These are phyloP conservation scores for Hypsizygus ulmarius DNA, from an alignment of 1,284 basidiomycete genomes.

Conservation along the genomic window DNA sequence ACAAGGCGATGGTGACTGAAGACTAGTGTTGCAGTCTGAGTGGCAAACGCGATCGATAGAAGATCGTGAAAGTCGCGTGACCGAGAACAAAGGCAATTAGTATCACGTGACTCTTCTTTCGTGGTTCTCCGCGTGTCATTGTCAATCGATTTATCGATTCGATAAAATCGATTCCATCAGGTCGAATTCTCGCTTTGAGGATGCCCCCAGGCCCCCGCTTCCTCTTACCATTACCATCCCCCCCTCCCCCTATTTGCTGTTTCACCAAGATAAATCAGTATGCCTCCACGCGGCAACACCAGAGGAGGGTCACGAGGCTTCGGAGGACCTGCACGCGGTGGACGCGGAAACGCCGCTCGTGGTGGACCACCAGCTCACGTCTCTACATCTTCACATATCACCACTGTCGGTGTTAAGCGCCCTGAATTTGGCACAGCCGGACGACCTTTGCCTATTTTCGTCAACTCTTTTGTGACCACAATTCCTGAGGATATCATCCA, in stretches of 20 bases:
- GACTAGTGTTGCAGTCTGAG: background rate
- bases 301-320: conserved; percentile 12
- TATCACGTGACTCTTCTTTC: conserved; percentile 19
- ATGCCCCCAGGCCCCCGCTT: conserved; percentile 7
- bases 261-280: conserved; percentile 14
- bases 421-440: conserved; percentile 61
- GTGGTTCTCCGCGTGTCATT: conserved; percentile 12
- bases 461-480: conserved; percentile 63
- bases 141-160: no score
- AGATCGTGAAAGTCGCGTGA: conserved; percentile 18
- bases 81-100: conserved; percentile 5
- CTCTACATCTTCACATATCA: conserved; percentile 41
- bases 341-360: conserved; percentile 32
- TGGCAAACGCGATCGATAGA: conserved; percentile 12
- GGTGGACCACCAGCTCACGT: conserved; percentile 29
- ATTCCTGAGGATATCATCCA: conserved; percentile 62
- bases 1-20: background rate
- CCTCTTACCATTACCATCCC: conserved; percentile 13
- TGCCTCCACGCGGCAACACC: conserved; percentile 39
- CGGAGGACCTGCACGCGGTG: conserved; percentile 25
- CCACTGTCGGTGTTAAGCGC: conserved; percentile 61
- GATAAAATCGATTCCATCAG: conserved; percentile 15
- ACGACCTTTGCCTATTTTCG: conserved; percentile 45
- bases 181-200: conserved; percentile 2
- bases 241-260: background rate